Evolutionary conservation across 108 stramenopile species (phyloP).

Genomic region (Skeletonema tropicum): DNA sequence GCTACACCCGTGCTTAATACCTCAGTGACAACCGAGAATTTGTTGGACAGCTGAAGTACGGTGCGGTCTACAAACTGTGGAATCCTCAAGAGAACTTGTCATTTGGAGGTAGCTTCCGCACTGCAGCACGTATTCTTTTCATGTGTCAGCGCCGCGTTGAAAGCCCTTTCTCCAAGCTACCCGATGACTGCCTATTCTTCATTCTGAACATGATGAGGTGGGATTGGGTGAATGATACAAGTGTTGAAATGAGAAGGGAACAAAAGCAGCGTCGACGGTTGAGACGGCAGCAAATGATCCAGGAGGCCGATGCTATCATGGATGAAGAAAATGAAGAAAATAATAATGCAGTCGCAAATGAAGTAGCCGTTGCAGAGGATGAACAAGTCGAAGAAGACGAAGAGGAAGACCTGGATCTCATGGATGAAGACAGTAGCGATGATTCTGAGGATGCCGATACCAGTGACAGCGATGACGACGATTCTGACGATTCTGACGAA

Average conservation of each 20-base stretch:
- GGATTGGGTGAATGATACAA: constrained; percentile 83
- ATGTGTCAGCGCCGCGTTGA: constrained; percentile 73
- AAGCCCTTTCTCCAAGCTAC: constrained; percentile 66
- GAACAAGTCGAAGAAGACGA: constrained; percentile 36
- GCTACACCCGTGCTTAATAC: no score
- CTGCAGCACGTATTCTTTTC: constrained; percentile 55
- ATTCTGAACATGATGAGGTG: constrained; percentile 90
- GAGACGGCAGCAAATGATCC: constrained; percentile 40
- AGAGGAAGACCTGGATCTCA: constrained; percentile 27
- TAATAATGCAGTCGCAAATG: constrained; percentile 12
- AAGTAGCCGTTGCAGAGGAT: constrained; percentile 17
- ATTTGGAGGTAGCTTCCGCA: constrained; percentile 70
- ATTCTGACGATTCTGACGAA: not conserved
- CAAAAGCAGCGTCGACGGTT: constrained; percentile 38
- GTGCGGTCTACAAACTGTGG: constrained; percentile 82
- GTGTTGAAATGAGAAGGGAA: constrained; percentile 47
- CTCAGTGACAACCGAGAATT: constrained; percentile 72
- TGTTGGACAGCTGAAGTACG: constrained; percentile 79
- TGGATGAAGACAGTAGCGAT: constrained; percentile 49
- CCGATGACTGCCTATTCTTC: constrained; percentile 86
- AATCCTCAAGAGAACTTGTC: constrained; percentile 61
- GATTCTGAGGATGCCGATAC: constrained; percentile 50
- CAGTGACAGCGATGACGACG: constrained; percentile 19
- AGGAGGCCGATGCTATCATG: constrained; percentile 19
- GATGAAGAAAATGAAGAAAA: constrained; percentile 19